Percentiles rank a stretch among this genome's conserved stretches.
Evolutionary conservation across 495 filamentous ascomycete genomes (phyloP).

Genomic region (Apiosordaria backusii): DNA sequence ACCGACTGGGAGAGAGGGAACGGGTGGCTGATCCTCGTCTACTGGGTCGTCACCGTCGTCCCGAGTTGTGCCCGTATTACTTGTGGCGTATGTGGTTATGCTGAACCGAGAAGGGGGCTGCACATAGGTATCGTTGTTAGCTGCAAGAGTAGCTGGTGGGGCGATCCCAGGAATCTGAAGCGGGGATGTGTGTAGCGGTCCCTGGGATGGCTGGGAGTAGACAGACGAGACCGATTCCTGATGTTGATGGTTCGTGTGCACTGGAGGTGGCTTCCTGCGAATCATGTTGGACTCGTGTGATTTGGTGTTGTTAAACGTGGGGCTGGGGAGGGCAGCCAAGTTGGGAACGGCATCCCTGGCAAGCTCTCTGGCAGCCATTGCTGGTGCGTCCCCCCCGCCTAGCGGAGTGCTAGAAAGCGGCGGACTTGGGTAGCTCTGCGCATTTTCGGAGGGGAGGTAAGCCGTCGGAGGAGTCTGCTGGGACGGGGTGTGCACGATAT

Average conservation of each 20-base stretch:
- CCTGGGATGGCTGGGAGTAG: conserved; percentile 34
- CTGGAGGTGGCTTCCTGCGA: conserved; percentile 41
- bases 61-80: conserved; percentile 53
- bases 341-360: conserved; percentile 19
- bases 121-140: conserved; percentile 33
- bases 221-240: conserved; percentile 38
- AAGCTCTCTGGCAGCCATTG: conserved; percentile 28
- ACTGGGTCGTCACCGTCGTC: conserved; percentile 44
- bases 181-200: conserved; percentile 18
- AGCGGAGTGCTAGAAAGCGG: conserved; percentile 32
- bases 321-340: conserved; percentile 16
- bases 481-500: conserved; percentile 22
- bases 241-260: conserved; percentile 29
- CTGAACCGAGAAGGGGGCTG: conserved; percentile 70
- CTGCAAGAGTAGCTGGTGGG: conserved; percentile 15
- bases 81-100: conserved; percentile 65
- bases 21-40: conserved; percentile 32
- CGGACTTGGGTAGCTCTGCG: conserved; percentile 35
- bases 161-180: conserved; percentile 26
- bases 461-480: conserved; percentile 25
- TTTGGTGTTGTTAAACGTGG: conserved; percentile 12
- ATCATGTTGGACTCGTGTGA: conserved; percentile 32
- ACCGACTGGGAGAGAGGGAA: conserved; percentile 30
- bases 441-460: conserved; percentile 17
- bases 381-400: conserved; percentile 23